Conservation (phyloP, 345 rosid species). For the Pugionium cornutum region DNA sequence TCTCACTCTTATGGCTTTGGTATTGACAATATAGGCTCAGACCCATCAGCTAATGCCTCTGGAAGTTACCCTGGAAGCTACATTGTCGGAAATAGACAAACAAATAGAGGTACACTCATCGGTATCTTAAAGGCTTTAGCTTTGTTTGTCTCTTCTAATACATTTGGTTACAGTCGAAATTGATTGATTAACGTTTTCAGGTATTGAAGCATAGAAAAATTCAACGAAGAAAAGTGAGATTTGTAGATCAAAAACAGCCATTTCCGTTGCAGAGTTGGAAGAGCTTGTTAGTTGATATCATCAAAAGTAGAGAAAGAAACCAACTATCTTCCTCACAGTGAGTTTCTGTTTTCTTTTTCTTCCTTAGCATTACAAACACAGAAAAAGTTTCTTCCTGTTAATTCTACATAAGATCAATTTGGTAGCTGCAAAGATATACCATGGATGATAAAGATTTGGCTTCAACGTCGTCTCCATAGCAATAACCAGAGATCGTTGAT, state of each 20-base stretch:
- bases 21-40: constrained; percentile 44
- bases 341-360: constrained; percentile 25
- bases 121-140: not conserved
- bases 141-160: constrained; percentile 5
- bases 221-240: constrained; percentile 24
- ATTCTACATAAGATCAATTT: constrained; percentile 7
- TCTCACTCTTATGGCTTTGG: constrained; percentile 65
- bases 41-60: constrained; percentile 57
- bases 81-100: constrained; percentile 67
- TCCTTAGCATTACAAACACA: constrained; percentile 27
- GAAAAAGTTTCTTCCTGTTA: not conserved
- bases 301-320: constrained; percentile 32
- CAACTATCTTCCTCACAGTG: constrained; percentile 38
- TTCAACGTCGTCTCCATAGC: constrained; percentile 33
- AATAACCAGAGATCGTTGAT: constrained; percentile 41
- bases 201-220: constrained; percentile 39
- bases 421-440: constrained; percentile 18
- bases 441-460: constrained; percentile 7
- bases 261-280: constrained; percentile 26
- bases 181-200: constrained; percentile 17
- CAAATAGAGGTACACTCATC: constrained; percentile 70
- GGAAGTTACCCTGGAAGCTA: constrained; percentile 77
- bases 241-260: constrained; percentile 36
- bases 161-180: constrained; percentile 15
- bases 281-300: constrained; percentile 30